Base-by-base conservation (phyloP, 2,329 filamentous ascomycete genomes). In the Chaetomium olivaceum region DNA sequence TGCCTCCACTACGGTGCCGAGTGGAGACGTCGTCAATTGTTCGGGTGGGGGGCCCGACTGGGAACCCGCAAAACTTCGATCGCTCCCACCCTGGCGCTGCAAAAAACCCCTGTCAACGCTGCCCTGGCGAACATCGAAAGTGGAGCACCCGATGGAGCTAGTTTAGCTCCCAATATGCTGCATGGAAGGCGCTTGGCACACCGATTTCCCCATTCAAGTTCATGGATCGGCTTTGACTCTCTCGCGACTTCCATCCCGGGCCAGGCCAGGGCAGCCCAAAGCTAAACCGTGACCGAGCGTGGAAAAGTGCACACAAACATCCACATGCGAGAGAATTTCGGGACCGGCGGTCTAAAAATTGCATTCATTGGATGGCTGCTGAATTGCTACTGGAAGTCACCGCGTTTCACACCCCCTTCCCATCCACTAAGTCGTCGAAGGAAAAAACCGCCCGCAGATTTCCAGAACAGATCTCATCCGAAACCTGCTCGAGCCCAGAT, bases 401-500 rank as follows among this genome's bases (percentile, higher is more conserved):
- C 21, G 33, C 43, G 12, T n/a, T 50, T 14, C 14, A 27, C 19
- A 31, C 29, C 48, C n/a, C 48, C 36, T 50, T 39, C 43, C 19
- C 19, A 21, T 27, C 43, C 48, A 25, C 11, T 23, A 54, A n/a
- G 21, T 21, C 36, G 39, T 19, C 14, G 8, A 21, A 33, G n/a
- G 36, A 61, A 16, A 27, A 21, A 12, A 23, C 23, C 4, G 25
- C 48, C 27, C 48, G 63, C 54, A 58, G 36, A 59, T 65, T 48
- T 19, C 39, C 29, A 50, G 46, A 16, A 36, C 33, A 55, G 39
- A 61, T 68, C 64, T 19, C 56, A 62, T 67, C 64, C 62, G 64
- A 67, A 62, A 67, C 60, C 64, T 29, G 48, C 29, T 33, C 58
- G 39, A 55, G 51, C 46, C 62, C 59, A 51, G 59, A 65, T 67